A percentile compares a stretch with the other conserved stretches of the same genome.
phyloP scores from a whole-genome alignment of 129 eudicot genomes.

The Chrysanthemum lavandulifolium region DNA sequence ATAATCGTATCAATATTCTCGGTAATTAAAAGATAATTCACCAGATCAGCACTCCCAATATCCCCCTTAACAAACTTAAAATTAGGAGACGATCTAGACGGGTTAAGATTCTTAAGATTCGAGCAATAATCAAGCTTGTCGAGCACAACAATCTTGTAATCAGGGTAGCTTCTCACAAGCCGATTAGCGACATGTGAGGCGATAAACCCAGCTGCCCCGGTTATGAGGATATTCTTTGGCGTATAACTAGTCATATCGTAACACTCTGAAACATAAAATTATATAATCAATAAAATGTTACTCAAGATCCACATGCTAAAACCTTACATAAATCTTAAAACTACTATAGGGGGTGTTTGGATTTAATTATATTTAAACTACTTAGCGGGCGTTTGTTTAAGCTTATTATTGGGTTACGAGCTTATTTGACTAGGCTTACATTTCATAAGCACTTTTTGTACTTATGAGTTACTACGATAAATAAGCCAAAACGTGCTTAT shows the following conservation, averaged over 20 bases:
- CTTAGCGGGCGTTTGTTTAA: too few relatives aligned
- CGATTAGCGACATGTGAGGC: constrained; percentile 99
- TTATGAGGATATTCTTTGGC: constrained; percentile 93
- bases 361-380: too few relatives aligned
- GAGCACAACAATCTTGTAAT: constrained; percentile 93
- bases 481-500: too few relatives aligned
- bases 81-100: constrained; percentile 75
- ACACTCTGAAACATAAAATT: constrained; percentile 33
- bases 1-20: constrained; percentile 89
- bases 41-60: constrained; percentile 95
- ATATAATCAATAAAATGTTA: constrained; percentile 7
- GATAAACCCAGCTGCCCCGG: constrained; percentile 97
- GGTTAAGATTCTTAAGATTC: constrained; percentile 77
- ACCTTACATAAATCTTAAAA: neutral
- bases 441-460: too few relatives aligned
- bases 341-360: too few relatives aligned
- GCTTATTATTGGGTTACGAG: too few relatives aligned
- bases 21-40: constrained; percentile 81
- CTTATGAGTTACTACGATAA: too few relatives aligned
- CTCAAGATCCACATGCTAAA: constrained; percentile 13
- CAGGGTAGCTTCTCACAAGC: constrained; percentile 81
- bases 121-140: constrained; percentile 99
- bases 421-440: too few relatives aligned
- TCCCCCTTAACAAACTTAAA: constrained; percentile 98
- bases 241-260: constrained; percentile 57